Percentiles rank a stretch among this genome's conserved stretches.
Conservation (phyloP, 768 basidiomycete genomes). For the Boletus sp. region DNA sequence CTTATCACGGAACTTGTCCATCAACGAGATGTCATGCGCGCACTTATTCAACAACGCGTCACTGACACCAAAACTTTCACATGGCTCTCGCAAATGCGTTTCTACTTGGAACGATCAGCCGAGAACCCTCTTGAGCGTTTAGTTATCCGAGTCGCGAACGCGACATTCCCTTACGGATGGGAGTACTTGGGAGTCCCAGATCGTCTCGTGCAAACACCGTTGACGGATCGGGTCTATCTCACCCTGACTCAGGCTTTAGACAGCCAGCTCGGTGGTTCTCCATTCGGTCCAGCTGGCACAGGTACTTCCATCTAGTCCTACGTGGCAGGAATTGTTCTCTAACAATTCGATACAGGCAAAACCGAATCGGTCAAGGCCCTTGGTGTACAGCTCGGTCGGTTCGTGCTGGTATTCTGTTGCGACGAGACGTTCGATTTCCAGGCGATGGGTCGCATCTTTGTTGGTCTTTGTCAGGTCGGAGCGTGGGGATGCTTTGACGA, state of each 20-base stretch:
- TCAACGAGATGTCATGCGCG: slow-evolving; percentile 90
- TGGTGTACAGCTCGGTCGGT: slow-evolving; percentile 94
- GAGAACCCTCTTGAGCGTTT: slow-evolving; percentile 81
- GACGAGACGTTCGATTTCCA: slow-evolving; percentile 99
- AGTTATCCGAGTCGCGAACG: slow-evolving; percentile 82
- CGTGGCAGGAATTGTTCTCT: neutral
- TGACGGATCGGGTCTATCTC: slow-evolving; percentile 95
- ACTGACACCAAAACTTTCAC: slow-evolving; percentile 71
- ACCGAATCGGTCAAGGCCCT: slow-evolving; percentile 99
- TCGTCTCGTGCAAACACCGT: slow-evolving; percentile 94
- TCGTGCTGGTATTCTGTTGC: slow-evolving; percentile 99
- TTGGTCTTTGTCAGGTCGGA: slow-evolving; percentile 97
- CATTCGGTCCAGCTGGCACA: slow-evolving; percentile 98
- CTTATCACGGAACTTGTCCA: slow-evolving; percentile 98
- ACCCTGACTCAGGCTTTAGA: slow-evolving; percentile 95
- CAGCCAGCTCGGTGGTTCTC: slow-evolving; percentile 93
- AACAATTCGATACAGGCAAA: slow-evolving; percentile 59
- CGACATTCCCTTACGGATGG: slow-evolving; percentile 95
- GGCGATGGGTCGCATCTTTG: slow-evolving; percentile 99
- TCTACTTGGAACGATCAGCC: slow-evolving; percentile 76
- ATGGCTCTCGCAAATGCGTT: slow-evolving; percentile 99
- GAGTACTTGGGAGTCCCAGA: slow-evolving; percentile 98
- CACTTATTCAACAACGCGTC: slow-evolving; percentile 65
- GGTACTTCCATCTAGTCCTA: slow-evolving; percentile 43
- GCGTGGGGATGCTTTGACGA: slow-evolving; percentile 99